Conservation (phyloP, 495 filamentous ascomycete genomes). For the Xylaria bambusicola region DNA sequence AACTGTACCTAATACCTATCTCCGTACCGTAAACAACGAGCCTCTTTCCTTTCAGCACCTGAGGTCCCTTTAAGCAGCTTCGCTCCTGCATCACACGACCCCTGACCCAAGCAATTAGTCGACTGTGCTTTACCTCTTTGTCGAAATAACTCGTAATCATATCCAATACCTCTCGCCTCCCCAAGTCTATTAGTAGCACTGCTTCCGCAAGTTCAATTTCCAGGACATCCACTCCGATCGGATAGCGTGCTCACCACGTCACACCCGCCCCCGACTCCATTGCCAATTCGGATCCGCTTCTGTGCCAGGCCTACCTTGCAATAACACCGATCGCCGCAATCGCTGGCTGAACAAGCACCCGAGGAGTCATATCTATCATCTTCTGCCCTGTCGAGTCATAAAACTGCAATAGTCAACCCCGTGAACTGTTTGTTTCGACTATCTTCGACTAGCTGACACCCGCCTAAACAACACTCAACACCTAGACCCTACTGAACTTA, state of each 20-base stretch:
- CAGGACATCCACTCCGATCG: constrained; percentile 43
- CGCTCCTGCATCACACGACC: constrained; percentile 22
- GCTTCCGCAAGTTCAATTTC: constrained; percentile 27
- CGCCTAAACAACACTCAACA: constrained; percentile 1
- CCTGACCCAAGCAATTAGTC: constrained; percentile 24
- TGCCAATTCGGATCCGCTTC: constrained; percentile 29
- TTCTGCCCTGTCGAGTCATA: constrained; percentile 24
- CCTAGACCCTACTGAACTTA: constrained; percentile 12
- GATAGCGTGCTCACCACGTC: constrained; percentile 50
- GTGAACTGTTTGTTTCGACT: constrained; percentile 1
- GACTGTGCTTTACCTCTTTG: constrained; percentile 21
- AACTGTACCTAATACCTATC: constrained; percentile 33
- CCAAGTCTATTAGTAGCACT: constrained; percentile 22
- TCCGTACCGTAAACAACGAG: constrained; percentile 24
- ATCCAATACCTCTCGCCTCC: constrained; percentile 27
- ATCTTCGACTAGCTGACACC: constrained; percentile 7
- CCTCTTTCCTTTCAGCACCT: constrained; percentile 34
- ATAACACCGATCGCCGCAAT: constrained; percentile 22
- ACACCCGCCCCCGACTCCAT: constrained; percentile 26
- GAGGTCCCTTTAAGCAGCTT: constrained; percentile 32
- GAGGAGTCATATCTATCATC: constrained; percentile 30
- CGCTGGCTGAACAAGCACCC: constrained; percentile 23
- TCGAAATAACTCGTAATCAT: constrained; percentile 29
- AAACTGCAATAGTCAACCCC: constrained; percentile 12
- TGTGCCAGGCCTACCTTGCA: constrained; percentile 25